Conservation (phyloP, 2,329 filamentous ascomycete genomes). For the Chaetomium olivaceum region DNA sequence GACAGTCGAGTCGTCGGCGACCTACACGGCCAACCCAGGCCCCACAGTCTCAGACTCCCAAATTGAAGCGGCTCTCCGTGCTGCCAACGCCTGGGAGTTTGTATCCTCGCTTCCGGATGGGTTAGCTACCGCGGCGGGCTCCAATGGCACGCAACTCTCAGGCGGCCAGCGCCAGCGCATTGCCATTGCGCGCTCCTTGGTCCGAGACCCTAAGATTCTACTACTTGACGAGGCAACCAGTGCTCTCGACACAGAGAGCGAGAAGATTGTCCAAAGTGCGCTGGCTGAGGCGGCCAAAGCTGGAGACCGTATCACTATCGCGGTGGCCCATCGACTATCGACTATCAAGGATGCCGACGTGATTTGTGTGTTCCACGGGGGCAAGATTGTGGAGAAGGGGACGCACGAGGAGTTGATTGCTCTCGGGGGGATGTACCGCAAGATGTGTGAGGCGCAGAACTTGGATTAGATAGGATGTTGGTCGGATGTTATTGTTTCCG, state of each 20-base stretch:
- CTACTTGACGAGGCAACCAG: conserved; percentile 73
- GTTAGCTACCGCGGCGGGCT: conserved; percentile 64
- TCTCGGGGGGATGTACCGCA: conserved; percentile 48
- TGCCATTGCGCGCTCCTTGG: conserved; percentile 70
- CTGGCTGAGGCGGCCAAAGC: conserved; percentile 60
- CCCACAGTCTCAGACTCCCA: conserved; percentile 36
- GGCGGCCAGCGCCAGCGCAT: conserved; percentile 73
- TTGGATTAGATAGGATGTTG: conserved; percentile 22
- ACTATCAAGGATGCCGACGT: conserved; percentile 93
- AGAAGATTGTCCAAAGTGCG: conserved; percentile 64
- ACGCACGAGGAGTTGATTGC: conserved; percentile 72
- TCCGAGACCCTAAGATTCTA: conserved; percentile 65
- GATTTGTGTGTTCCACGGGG: conserved; percentile 87
- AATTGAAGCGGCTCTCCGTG: conserved; percentile 52
- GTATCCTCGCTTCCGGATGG: conserved; percentile 58
- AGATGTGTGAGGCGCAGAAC: conserved; percentile 52
- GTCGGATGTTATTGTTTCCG: neutral
- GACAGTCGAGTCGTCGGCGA: neutral
- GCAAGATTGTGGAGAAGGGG: conserved; percentile 82
- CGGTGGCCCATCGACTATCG: conserved; percentile 86
- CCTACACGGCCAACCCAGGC: neutral
- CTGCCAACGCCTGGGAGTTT: conserved; percentile 59
- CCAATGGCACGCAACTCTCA: conserved; percentile 67
- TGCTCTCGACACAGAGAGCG: conserved; percentile 64
- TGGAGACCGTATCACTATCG: conserved; percentile 76